Percentiles rank a stretch among this genome's conserved stretches.
These are phyloP conservation scores for Apiotrichum gamsii DNA, from an alignment of 1,284 basidiomycete species.

Conservation along the genomic window DNA sequence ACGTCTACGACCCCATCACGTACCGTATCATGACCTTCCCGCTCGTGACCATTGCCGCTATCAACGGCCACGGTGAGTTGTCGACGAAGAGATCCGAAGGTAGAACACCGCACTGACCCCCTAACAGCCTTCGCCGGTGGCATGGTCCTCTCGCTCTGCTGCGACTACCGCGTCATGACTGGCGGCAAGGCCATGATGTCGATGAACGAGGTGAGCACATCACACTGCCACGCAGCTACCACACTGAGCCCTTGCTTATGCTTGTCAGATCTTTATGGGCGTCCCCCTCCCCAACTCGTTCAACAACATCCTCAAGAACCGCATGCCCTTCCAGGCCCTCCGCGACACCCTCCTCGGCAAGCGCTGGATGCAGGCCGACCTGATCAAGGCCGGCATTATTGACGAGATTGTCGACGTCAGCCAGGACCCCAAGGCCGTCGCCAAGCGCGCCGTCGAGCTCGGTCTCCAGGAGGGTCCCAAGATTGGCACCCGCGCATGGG, in stretches of 20 bases:
- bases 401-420: constrained; percentile 61
- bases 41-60: constrained; percentile 65
- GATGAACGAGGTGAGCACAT: constrained; percentile 79
- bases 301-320: constrained; percentile 59
- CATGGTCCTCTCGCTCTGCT: constrained; percentile 69
- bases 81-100: too few species aligned
- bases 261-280: constrained; percentile 78
- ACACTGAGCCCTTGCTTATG: background rate
- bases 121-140: constrained; percentile 69
- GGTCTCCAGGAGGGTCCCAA: constrained; percentile 46
- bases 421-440: constrained; percentile 48
- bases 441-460: constrained; percentile 50
- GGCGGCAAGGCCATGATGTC: constrained; percentile 74
- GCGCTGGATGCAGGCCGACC: constrained; percentile 70
- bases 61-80: constrained; percentile 71
- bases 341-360: constrained; percentile 75
- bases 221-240: background rate
- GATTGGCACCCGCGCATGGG: constrained; percentile 50
- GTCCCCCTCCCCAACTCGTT: constrained; percentile 71
- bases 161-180: constrained; percentile 88
- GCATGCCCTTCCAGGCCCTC: constrained; percentile 59
- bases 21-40: constrained; percentile 47
- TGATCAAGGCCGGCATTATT: constrained; percentile 61
- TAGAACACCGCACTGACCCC: too few species aligned
- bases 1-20: constrained; percentile 43